Evolutionary conservation across 495 filamentous ascomycete species (phyloP), one percentile per base, ranked within the genome.

Genomic region (Xylaria grammica): DNA sequence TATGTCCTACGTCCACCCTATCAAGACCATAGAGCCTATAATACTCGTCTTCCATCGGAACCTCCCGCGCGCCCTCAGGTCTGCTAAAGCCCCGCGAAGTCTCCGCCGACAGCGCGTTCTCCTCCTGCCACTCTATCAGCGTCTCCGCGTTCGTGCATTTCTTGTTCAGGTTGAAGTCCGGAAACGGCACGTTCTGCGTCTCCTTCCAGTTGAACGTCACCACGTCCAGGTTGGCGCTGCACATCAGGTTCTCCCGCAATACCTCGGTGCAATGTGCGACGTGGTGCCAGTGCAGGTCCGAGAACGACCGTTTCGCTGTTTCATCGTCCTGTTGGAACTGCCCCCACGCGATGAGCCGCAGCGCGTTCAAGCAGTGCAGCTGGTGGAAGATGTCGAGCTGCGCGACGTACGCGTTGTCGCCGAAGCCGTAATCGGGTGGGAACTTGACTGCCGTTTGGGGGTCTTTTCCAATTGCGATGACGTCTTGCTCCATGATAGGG

Each of bases 141-240:
- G 58, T 52, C 17, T 65, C 71, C 40, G 67, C 66, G 49, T 74
- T 66, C 11, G 50, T 58, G 56, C 74, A 77, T 32, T 66, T 65
- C 22, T 71, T 66, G 29, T 72, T 65, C 32, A 72, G 46, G 19
- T 42, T 67, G 45, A 77, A 74, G 42, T 79, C 76, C 36, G 76
- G 74, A 38, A 65, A 77, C n/a, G 73, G 74, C 29, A 27, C 10
- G 1, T 56, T 17, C 34, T 73, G 68, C 26, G 58, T 69, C 36
- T 73, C 72, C 36, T 65, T 70, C 72, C 69, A 75, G 48, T 72
- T 66, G 38, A 62, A 62, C 38, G 63, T 66, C 6, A 70, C 49
- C 45, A 75, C 40, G 56, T 70, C 72, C 11, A 71, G 51, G 46
- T 68, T 70, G 0, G 58, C 65, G n/a, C 36, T 62, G 50, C 75